Evolutionary conservation across 2,329 filamentous ascomycete species (phyloP), one percentile per base, ranked within the genome.

Genomic region (Aspergillus piperis): DNA sequence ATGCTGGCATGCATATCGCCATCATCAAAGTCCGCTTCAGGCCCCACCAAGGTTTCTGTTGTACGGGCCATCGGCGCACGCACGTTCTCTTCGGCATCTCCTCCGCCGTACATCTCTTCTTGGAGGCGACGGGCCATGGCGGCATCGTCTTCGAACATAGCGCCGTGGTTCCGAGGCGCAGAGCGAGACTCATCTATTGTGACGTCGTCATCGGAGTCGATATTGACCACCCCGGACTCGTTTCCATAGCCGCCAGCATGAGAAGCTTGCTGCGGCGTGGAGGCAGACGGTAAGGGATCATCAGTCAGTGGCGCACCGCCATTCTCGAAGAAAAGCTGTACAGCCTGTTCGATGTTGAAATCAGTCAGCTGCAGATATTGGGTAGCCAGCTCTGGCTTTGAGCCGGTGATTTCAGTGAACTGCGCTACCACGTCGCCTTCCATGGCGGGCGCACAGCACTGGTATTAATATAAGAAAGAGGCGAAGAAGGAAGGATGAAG

Each of bases 121-220:
- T 99, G 95, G 61, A 99, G 77, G 59, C 91, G 86, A 74, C 93
- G 87, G 6, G 95, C 95, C 88, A 98, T 94, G 47, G 91, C 93
- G 55, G 92, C 93, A 71, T 99, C 95, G 70, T 96, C 92, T 64
- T 97, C 93, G 66, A 90, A 86, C 56, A 70, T 87, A 81, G 75
- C 77, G 32, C 76, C 78, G 47, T 64, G 68, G 62, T 61, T 60
- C 44, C 63, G 65, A n/a, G 70, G 70, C 25, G 74, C 66, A 51
- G 66, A 64, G 63, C 64, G 65, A 57, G 66, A 49, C 61, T 67
- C 66, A 36, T 72, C 71, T 11, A 84, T 82, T 38, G 81, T 75
- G 66, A 81, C 84, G 38, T 91, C 89, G 58, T 91, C 88, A 68
- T 94, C 90, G 17, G 90, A 90, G 66, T 92, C 89, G 64, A 96